Percentiles rank a stretch among this genome's conserved stretches.
phyloP scores from a whole-genome alignment of 805 yeast genomes.

The Lipomyces starkeyi region DNA sequence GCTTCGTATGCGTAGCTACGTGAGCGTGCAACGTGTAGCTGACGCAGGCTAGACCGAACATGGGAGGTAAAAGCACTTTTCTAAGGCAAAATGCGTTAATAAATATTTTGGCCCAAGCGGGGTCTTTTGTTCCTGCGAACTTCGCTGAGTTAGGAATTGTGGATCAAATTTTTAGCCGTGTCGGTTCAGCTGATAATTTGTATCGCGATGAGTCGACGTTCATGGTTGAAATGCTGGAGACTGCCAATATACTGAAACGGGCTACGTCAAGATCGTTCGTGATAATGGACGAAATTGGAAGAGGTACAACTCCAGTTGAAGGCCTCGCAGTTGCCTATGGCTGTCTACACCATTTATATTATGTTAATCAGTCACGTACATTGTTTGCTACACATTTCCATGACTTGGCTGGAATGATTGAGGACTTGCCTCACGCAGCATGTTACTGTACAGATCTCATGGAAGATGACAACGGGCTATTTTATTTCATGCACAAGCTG shows the following conservation, averaged over 20 bases:
- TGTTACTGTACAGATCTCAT: constrained; percentile 36
- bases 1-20: background rate
- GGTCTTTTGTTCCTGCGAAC: constrained; percentile 73
- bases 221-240: constrained; percentile 91
- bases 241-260: constrained; percentile 67
- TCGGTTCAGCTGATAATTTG: constrained; percentile 77
- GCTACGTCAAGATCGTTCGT: constrained; percentile 74
- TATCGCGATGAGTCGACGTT: constrained; percentile 83
- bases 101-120: constrained; percentile 73
- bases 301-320: constrained; percentile 86
- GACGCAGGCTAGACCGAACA: constrained; percentile 43
- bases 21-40: background rate
- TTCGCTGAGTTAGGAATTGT: constrained; percentile 71
- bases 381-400: constrained; percentile 91
- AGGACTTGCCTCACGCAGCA: constrained; percentile 20
- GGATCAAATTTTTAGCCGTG: constrained; percentile 76
- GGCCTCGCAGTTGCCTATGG: constrained; percentile 88
- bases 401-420: constrained; percentile 36
- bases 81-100: constrained; percentile 74
- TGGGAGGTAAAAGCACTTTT: constrained; percentile 85
- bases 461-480: constrained; percentile 24
- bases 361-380: constrained; percentile 66
- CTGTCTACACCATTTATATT: constrained; percentile 61
- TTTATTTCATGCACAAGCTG: constrained; percentile 31
- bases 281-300: constrained; percentile 84